A percentile compares a stretch with the other conserved stretches of the same genome.
These are phyloP conservation scores for Syzygium aqueum DNA, from an alignment of 345 rosid genomes.

Conservation along the genomic window DNA sequence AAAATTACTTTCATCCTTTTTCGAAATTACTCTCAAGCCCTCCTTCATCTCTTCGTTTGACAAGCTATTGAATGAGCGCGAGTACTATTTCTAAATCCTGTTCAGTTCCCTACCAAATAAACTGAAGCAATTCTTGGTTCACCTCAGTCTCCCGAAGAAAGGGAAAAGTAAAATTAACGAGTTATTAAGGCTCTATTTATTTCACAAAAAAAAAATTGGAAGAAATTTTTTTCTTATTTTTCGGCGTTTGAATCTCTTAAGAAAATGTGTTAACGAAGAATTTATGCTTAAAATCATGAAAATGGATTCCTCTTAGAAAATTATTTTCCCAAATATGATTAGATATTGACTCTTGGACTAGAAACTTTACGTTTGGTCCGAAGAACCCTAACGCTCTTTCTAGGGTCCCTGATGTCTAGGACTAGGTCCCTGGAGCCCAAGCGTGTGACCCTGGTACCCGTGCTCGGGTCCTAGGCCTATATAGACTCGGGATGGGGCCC, in stretches of 20 bases:
- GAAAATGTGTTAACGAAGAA: neutral
- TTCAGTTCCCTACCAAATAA: no score
- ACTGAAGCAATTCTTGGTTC: no score
- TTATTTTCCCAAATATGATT: neutral
- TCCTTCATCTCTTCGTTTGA: no score
- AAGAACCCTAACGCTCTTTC: neutral
- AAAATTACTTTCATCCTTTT: no score
- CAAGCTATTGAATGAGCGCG: no score
- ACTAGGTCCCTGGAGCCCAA: neutral
- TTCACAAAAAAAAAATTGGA: neutral
- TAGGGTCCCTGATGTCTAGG: rapidly evolving
- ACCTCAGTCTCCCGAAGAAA: no score
- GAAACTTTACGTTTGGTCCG: neutral
- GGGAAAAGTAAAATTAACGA: no score
- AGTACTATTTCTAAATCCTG: no score
- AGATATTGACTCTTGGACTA: neutral
- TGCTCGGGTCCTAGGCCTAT: neutral
- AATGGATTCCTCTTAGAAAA: neutral
- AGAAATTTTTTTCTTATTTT: neutral
- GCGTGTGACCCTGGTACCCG: neutral
- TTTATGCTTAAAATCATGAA: neutral
- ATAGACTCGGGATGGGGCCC: no score
- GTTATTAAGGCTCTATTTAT: neutral
- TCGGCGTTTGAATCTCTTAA: neutral
- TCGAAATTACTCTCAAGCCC: no score